Percentiles rank a stretch among this genome's conserved stretches.
phyloP scores from a whole-genome alignment of 306 rosid species.

The Quercus dentata region DNA sequence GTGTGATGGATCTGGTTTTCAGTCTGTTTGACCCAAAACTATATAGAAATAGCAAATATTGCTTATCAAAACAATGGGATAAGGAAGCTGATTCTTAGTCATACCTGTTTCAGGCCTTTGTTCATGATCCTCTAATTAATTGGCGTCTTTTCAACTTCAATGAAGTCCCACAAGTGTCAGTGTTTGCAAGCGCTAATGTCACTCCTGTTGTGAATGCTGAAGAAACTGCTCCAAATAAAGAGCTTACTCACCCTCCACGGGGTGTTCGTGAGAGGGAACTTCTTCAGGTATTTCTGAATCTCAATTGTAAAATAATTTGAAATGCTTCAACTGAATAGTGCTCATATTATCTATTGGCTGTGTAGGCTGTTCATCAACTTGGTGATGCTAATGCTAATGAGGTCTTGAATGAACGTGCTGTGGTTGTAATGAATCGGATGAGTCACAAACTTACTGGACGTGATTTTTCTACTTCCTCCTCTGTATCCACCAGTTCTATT shows the following conservation, averaged over 20 bases:
- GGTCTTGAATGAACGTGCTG: constrained; percentile 96
- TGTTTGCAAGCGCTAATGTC: constrained; percentile 58
- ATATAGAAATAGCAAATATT: neutral
- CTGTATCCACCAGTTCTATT: constrained; percentile 48
- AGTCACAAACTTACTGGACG: constrained; percentile 95
- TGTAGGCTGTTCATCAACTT: constrained; percentile 93
- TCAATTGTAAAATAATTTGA: constrained; percentile 19
- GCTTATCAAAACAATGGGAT: neutral
- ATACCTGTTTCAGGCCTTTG: constrained; percentile 76
- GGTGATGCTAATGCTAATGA: constrained; percentile 99
- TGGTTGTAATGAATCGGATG: constrained; percentile 98
- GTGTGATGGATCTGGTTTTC: neutral
- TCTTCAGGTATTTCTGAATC: constrained; percentile 66
- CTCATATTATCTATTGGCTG: constrained; percentile 25
- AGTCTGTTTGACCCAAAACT: neutral
- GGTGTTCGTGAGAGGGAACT: constrained; percentile 97
- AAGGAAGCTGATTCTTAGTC: neutral
- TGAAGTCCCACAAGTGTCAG: constrained; percentile 94
- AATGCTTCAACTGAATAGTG: constrained; percentile 9
- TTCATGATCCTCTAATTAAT: constrained; percentile 95
- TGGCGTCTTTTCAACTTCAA: constrained; percentile 99
- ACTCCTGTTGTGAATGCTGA: constrained; percentile 75
- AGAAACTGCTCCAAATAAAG: constrained; percentile 65
- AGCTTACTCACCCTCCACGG: constrained; percentile 88
- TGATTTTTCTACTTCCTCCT: constrained; percentile 73